Conservation (phyloP, 2,329 filamentous ascomycete genomes). For the Trichoderma endophyticum region DNA sequence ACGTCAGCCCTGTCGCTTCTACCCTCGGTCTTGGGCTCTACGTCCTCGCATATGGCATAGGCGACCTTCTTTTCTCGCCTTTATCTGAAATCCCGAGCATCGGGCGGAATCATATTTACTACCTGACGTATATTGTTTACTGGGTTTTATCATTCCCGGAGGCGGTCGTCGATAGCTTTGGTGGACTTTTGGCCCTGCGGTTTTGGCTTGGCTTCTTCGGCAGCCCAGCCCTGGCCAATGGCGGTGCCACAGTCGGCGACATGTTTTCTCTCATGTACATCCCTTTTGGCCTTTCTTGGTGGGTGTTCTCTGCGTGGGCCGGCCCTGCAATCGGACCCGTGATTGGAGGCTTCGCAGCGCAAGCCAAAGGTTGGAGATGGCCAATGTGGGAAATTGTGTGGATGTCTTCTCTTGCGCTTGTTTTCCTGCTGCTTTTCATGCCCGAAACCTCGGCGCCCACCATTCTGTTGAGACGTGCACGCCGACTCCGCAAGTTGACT, state of each 20-base stretch:
- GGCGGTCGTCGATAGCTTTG: not conserved
- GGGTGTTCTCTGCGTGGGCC: conserved; percentile 57
- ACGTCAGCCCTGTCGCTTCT: not conserved
- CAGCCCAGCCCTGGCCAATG: conserved; percentile 59
- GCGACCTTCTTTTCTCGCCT: not conserved
- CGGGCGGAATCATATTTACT: conserved; percentile 1
- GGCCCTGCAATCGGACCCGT: conserved; percentile 41
- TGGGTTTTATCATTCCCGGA: not conserved
- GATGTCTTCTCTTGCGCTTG: conserved; percentile 49
- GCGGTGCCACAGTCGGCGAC: conserved; percentile 48
- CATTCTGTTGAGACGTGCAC: conserved; percentile 54
- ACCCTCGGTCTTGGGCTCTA: not conserved
- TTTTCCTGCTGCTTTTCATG: conserved; percentile 52
- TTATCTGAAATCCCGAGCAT: conserved; percentile 7
- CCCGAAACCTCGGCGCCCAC: conserved; percentile 55
- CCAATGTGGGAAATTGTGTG: conserved; percentile 56
- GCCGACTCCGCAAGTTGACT: conserved; percentile 42
- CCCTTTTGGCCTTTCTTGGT: conserved; percentile 56
- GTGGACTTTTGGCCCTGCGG: conserved; percentile 58
- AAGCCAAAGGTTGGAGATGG: conserved; percentile 54
- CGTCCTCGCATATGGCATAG: not conserved
- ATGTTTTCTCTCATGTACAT: conserved; percentile 55
- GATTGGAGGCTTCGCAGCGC: conserved; percentile 42
- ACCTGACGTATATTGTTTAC: not conserved
- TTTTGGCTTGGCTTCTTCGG: conserved; percentile 66